These are phyloP conservation scores for Casuarina cunninghamiana DNA, from an alignment of 306 rosid species.

Conservation along the genomic window DNA sequence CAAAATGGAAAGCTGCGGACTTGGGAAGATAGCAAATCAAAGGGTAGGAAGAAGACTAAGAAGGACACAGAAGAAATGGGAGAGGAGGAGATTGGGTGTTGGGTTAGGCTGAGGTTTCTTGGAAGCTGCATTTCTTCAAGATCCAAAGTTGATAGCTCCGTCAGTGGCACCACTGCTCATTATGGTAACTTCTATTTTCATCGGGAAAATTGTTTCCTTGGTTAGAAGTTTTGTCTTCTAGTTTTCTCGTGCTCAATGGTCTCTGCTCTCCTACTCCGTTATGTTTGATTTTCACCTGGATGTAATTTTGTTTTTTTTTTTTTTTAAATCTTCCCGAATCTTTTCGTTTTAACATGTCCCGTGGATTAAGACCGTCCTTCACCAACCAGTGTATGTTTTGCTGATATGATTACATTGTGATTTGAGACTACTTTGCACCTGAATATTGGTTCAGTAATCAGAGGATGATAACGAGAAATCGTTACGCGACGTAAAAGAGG, in stretches of 20 bases:
- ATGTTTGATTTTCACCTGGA: constrained; percentile 18
- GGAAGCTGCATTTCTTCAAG: constrained; percentile 97
- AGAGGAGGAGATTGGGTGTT: constrained; percentile 70
- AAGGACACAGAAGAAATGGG: constrained; percentile 34
- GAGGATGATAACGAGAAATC: constrained; percentile 5
- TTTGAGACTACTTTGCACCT: constrained; percentile 11
- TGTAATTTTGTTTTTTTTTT: background rate
- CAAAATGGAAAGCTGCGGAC: constrained; percentile 80
- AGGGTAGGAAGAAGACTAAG: constrained; percentile 61
- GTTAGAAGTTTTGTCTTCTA: constrained; percentile 1
- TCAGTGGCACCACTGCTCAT: constrained; percentile 78
- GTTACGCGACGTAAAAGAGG: background rate
- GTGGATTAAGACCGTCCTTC: constrained; percentile 16
- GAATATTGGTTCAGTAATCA: constrained; percentile 11
- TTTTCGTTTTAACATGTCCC: constrained; percentile 15
- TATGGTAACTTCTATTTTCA: constrained; percentile 58
- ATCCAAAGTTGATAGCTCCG: constrained; percentile 95
- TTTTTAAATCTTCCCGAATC: background rate
- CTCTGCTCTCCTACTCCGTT: constrained; percentile 3
- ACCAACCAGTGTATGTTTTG: constrained; percentile 16
- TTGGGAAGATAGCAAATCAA: constrained; percentile 70
- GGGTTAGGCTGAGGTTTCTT: constrained; percentile 73
- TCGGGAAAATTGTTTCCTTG: background rate
- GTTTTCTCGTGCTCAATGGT: constrained; percentile 18
- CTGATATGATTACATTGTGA: background rate